phyloP scores from a whole-genome alignment of 176 grass and related monocot species.

The Paspalum notatum region DNA sequence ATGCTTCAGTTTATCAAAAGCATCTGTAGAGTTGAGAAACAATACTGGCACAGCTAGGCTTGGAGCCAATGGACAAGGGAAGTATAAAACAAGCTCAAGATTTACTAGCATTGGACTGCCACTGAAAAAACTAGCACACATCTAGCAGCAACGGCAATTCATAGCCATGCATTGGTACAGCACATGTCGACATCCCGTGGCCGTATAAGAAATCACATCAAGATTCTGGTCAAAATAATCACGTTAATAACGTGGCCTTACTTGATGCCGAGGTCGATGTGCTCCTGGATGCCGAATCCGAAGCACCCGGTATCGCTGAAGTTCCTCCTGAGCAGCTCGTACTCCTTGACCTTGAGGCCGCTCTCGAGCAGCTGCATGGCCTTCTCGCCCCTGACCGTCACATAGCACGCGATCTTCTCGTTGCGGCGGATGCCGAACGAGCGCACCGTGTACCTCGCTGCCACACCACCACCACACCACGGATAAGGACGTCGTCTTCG shows the following conservation, averaged over 20 bases:
- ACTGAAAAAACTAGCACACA: background rate
- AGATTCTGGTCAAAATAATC: no score
- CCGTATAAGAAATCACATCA: no score
- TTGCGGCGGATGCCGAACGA: slow-evolving; percentile 50
- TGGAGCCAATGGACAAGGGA: background rate
- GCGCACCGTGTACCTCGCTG: slow-evolving; percentile 52
- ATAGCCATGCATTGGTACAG: background rate
- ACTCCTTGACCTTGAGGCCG: slow-evolving; percentile 53
- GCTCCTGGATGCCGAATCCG: slow-evolving; percentile 48
- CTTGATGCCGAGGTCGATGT: slow-evolving; percentile 52
- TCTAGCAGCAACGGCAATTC: background rate
- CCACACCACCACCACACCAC: background rate
- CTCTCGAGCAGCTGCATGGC: slow-evolving; percentile 53
- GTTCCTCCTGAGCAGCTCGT: slow-evolving; percentile 51
- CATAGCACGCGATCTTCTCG: slow-evolving; percentile 54
- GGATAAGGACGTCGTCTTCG: no score
- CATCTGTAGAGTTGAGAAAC: background rate
- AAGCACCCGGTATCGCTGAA: slow-evolving; percentile 46
- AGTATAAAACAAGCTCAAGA: background rate
- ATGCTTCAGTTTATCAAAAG: background rate
- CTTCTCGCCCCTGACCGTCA: slow-evolving; percentile 45
- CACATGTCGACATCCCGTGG: background rate
- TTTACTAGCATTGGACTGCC: background rate
- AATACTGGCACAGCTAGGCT: background rate
- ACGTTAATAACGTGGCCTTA: no score